A percentile compares a stretch with the other conserved stretches of the same genome.
phyloP scores from a whole-genome alignment of 2,329 filamentous ascomycete genomes.

The Cladosporium halotolerans region DNA sequence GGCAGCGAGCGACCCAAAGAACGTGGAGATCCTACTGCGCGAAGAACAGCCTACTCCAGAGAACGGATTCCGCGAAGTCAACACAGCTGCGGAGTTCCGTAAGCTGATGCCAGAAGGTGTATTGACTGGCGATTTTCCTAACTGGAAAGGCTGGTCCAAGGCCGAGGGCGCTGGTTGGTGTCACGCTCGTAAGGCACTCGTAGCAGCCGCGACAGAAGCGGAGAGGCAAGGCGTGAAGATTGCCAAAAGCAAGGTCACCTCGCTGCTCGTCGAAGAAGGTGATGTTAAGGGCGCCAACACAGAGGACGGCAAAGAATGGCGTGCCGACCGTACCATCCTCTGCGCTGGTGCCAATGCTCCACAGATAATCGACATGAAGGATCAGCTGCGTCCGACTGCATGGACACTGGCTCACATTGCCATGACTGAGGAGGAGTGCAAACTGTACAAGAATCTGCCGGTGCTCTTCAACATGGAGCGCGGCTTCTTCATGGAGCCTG shows the following conservation, averaged over 20 bases:
- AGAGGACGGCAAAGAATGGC: slow-evolving; percentile 36
- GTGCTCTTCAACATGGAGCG: slow-evolving; percentile 46
- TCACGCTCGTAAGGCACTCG: slow-evolving; percentile 45
- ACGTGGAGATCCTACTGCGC: slow-evolving; percentile 22
- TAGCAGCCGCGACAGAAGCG: slow-evolving; percentile 42
- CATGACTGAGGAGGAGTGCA: slow-evolving; percentile 41
- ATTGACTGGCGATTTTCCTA: slow-evolving; percentile 44
- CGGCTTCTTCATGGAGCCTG: slow-evolving; percentile 47
- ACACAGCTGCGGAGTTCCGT: slow-evolving; percentile 42
- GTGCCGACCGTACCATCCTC: slow-evolving; percentile 42
- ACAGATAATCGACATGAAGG: slow-evolving; percentile 44
- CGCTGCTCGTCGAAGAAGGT: slow-evolving; percentile 32
- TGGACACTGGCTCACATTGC: slow-evolving; percentile 50
- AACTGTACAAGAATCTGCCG: slow-evolving; percentile 43
- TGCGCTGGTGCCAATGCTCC: slow-evolving; percentile 46
- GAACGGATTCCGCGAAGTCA: slow-evolving; percentile 27
- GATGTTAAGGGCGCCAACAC: slow-evolving; percentile 41
- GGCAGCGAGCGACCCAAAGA: slow-evolving; percentile 38
- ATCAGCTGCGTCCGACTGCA: slow-evolving; percentile 48
- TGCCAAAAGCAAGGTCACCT: slow-evolving; percentile 38
- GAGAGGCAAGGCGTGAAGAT: slow-evolving; percentile 43
- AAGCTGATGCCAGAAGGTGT: slow-evolving; percentile 48
- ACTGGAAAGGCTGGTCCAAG: slow-evolving; percentile 47
- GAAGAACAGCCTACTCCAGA: slow-evolving; percentile 19
- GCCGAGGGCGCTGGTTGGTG: slow-evolving; percentile 47